These are phyloP conservation scores for Saccharum hybrid DNA, from an alignment of 202 grass and related monocot genomes.

Conservation along the genomic window DNA sequence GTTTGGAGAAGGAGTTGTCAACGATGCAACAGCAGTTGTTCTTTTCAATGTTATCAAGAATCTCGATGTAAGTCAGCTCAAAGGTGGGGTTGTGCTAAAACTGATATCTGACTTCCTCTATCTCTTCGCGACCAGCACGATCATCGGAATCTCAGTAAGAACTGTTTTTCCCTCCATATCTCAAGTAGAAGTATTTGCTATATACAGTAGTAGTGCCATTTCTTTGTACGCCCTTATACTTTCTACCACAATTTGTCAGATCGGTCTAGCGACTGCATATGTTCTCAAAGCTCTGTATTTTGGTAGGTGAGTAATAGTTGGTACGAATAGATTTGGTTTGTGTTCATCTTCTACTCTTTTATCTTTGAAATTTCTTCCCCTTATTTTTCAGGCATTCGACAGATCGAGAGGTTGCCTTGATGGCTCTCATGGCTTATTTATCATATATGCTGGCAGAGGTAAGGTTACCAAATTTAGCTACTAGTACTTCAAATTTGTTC, in stretches of 20 bases:
- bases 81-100: slow-evolving; percentile 53
- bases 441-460: slow-evolving; percentile 96
- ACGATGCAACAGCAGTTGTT: slow-evolving; percentile 86
- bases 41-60: slow-evolving; percentile 93
- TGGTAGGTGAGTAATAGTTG: slow-evolving; percentile 70
- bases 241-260: slow-evolving; percentile 57
- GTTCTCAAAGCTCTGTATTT: slow-evolving; percentile 87
- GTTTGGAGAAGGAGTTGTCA: slow-evolving; percentile 92
- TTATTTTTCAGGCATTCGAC: slow-evolving; percentile 82
- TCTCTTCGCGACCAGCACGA: slow-evolving; percentile 72
- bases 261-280: slow-evolving; percentile 79
- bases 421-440: slow-evolving; percentile 92
- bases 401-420: slow-evolving; percentile 84
- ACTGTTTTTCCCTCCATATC: background rate
- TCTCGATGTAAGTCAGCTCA: slow-evolving; percentile 60
- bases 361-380: background rate
- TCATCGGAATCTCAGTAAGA: slow-evolving; percentile 78
- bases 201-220: background rate
- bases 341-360: slow-evolving; percentile 9
- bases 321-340: background rate
- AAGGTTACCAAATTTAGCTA: slow-evolving; percentile 1
- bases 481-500: background rate
- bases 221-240: slow-evolving; percentile 17
- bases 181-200: background rate
- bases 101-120: slow-evolving; percentile 84